Base-by-base conservation (phyloP, 176 grass and related monocot species). In the Aechmea fasciata region DNA sequence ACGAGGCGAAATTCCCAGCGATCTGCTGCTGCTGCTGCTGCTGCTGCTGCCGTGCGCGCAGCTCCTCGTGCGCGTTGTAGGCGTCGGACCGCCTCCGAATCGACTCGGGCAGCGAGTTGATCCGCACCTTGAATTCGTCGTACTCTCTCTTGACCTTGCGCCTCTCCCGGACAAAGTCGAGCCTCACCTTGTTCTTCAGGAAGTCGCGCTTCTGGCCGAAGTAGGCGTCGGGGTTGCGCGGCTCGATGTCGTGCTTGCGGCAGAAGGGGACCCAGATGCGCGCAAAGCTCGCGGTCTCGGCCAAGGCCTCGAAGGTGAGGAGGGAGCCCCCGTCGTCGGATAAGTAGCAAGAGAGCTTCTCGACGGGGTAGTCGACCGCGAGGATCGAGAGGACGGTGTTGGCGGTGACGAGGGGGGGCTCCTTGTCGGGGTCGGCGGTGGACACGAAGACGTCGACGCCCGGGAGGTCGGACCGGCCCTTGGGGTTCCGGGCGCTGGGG, bases 341-440 rank as follows among this genome's bases (percentile, higher is more conserved):
- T 19, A 99, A 66, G 72, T 99, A 99, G 61, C 94, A 99, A 2
- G 89, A 84, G 0, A 99, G 84, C 87, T 99, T 99, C 84, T 99
- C 89, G 0, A 93, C 89, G 0, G 89, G 94, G 74, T 93, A 92
- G n/a, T 93, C 82, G 7, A 81, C 93, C 47, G 93, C 93, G 47
- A 97, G 86, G 67, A 97, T 97, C 49, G 93, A 97, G 51, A 97
- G 86, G 48, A 97, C 64, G 63, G 93, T 97, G 89, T 97, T 97
- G 0, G 93, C 86, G 1, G 93, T 97, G 57, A 97, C 79, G 0
- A 97, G 85, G 0, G 93, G 93, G 24, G 93, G 93, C 77, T 97
- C 93, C 68, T 92, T 97, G 24, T 97, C 93, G 14, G 93, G 86
- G 67, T 97, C 93, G 3, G 93, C 93, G 0, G 88, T 92, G 49